Evolutionary conservation across 805 yeast species (phyloP).

Genomic region (Lipomyces orientalis): DNA sequence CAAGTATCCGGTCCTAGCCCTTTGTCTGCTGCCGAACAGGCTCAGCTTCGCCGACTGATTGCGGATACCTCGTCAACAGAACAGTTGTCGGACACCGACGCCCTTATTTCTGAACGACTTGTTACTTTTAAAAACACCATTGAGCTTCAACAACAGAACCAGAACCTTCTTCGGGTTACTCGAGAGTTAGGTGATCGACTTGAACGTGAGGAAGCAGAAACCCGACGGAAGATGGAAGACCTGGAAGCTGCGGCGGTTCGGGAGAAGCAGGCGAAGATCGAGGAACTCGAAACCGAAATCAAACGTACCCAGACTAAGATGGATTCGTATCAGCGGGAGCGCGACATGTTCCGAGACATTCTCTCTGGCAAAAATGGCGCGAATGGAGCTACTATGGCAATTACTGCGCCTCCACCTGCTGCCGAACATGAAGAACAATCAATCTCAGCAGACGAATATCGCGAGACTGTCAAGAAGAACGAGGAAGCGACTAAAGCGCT

Average conservation of each 20-base stretch:
- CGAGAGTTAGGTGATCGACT: conserved; percentile 74
- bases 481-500: conserved; percentile 38
- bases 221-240: conserved; percentile 37
- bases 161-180: conserved; percentile 69
- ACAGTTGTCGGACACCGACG: conserved; percentile 69
- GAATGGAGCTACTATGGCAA: not conserved
- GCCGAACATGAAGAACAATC: not conserved
- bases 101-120: conserved; percentile 71
- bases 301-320: conserved; percentile 57
- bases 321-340: conserved; percentile 63
- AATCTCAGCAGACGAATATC: conserved; percentile 24
- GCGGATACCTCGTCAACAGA: conserved; percentile 45
- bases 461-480: conserved; percentile 10
- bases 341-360: conserved; percentile 64
- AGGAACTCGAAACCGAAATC: conserved; percentile 45
- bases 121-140: conserved; percentile 69
- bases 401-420: not conserved
- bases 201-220: conserved; percentile 61
- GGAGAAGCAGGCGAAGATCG: conserved; percentile 47
- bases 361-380: conserved; percentile 10
- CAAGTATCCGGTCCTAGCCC: conserved; percentile 64
- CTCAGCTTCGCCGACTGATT: conserved; percentile 51
- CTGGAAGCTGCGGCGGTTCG: conserved; percentile 45
- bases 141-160: conserved; percentile 76
- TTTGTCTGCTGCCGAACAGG: conserved; percentile 66